These are phyloP conservation scores for Vanderwaltozyma verrucispora DNA, from an alignment of 805 yeast species.

Conservation along the genomic window DNA sequence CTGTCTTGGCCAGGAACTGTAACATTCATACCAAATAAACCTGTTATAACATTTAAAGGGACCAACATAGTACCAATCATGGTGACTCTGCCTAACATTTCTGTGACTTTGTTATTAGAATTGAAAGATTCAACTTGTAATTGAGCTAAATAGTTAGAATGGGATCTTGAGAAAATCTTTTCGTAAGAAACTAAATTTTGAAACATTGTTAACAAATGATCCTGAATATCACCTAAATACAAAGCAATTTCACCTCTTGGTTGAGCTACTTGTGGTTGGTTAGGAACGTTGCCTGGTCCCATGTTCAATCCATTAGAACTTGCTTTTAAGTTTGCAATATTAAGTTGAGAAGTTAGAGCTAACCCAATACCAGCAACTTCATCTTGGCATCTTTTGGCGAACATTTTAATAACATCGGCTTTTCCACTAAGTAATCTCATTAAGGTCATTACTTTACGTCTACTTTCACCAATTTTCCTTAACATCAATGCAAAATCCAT, in stretches of 20 bases:
- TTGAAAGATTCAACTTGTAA: constrained; percentile 86
- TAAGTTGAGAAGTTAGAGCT: constrained; percentile 31
- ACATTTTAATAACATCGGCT: constrained; percentile 94
- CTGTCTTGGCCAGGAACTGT: constrained; percentile 58
- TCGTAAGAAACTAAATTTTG: constrained; percentile 85
- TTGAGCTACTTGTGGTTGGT: constrained; percentile 28
- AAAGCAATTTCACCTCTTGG: constrained; percentile 89
- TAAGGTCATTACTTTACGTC: constrained; percentile 86
- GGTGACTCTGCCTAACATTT: constrained; percentile 81
- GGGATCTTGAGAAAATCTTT: constrained; percentile 85
- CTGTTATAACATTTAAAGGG: constrained; percentile 84
- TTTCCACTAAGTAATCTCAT: constrained; percentile 85
- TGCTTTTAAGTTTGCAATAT: constrained; percentile 30
- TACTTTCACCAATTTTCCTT: constrained; percentile 74
- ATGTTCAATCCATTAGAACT: constrained; percentile 2
- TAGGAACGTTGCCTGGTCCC: constrained; percentile 1
- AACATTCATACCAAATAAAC: constrained; percentile 95
- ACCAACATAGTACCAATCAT: constrained; percentile 81
- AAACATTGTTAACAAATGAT: constrained; percentile 92
- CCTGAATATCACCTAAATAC: constrained; percentile 91
- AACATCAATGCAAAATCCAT: constrained; percentile 69
- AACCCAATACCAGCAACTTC: constrained; percentile 35
- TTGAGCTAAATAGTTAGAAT: constrained; percentile 86
- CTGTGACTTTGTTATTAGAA: constrained; percentile 76
- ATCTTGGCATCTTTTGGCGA: constrained; percentile 90